Conservation (phyloP, 345 rosid species). For the Citropsis articulata region DNA sequence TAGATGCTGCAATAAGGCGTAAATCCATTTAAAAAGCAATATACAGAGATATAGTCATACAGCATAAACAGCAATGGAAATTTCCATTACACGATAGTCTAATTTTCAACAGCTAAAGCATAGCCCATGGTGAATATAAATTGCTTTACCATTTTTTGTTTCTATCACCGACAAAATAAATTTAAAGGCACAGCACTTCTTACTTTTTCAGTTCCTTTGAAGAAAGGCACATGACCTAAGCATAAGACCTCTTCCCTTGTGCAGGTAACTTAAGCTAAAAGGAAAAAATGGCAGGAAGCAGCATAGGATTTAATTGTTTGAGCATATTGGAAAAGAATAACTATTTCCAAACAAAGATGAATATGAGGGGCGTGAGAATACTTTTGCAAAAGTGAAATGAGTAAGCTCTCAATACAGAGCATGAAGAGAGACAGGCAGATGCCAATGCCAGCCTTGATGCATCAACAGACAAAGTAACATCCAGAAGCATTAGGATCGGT, state of each 20-base stretch:
- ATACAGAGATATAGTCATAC: neutral
- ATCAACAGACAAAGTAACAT: neutral
- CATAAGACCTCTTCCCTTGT: neutral
- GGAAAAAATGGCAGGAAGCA: neutral
- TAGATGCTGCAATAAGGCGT: constrained; percentile 20
- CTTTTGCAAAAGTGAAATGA: neutral
- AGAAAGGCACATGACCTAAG: neutral
- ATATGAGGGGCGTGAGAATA: neutral
- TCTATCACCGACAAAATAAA: neutral
- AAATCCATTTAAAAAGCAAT: neutral
- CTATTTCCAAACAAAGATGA: neutral
- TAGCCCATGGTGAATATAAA: neutral
- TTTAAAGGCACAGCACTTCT: neutral
- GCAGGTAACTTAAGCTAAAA: neutral
- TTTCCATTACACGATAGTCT: neutral
- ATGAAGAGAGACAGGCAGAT: neutral
- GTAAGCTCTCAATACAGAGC: neutral
- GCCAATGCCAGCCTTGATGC: neutral
- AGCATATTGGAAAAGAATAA: neutral
- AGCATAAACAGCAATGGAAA: neutral
- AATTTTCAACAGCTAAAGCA: neutral
- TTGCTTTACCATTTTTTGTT: neutral
- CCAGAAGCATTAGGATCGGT: neutral
- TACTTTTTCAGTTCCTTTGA: neutral
- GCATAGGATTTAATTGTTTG: neutral